Conservation (phyloP, 192 early-diverging fungal species). For the Piromyces finnis region DNA sequence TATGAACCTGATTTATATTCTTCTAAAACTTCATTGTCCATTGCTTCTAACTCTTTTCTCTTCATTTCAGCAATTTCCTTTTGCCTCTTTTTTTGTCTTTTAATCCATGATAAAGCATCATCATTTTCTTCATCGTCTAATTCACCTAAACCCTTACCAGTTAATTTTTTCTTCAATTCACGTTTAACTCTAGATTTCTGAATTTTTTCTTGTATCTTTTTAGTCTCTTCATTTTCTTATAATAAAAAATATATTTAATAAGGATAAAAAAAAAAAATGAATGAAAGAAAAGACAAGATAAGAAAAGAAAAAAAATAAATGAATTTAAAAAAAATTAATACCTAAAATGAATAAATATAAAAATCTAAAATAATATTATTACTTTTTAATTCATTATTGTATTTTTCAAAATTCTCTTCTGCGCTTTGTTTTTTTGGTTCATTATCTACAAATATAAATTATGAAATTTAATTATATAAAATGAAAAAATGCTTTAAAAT, state of each 20-base stretch:
- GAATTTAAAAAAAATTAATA: conserved; percentile 3
- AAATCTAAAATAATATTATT: not conserved
- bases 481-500: no score
- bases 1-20: conserved; percentile 1
- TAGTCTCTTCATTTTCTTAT: not conserved
- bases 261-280: no score
- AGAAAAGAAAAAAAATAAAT: no score
- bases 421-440: conserved; percentile 16
- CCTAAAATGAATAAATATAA: not conserved
- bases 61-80: conserved; percentile 14
- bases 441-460: conserved; percentile 4
- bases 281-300: no score
- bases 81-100: conserved; percentile 27
- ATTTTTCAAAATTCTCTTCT: conserved; percentile 31
- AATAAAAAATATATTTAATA: no score
- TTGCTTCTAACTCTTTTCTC: conserved; percentile 12
- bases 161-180: conserved; percentile 25
- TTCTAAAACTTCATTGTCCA: conserved; percentile 4
- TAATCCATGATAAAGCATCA: conserved; percentile 48
- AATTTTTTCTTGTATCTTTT: not conserved
- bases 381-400: conserved; percentile 24
- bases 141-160: conserved; percentile 45
- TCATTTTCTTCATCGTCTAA: conserved; percentile 35
- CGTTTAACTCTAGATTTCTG: conserved; percentile 20
- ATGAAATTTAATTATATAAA: conserved; percentile 1